Base-by-base conservation (phyloP, 2,329 filamentous ascomycete species). In the Cercospora zeae-maydis region DNA sequence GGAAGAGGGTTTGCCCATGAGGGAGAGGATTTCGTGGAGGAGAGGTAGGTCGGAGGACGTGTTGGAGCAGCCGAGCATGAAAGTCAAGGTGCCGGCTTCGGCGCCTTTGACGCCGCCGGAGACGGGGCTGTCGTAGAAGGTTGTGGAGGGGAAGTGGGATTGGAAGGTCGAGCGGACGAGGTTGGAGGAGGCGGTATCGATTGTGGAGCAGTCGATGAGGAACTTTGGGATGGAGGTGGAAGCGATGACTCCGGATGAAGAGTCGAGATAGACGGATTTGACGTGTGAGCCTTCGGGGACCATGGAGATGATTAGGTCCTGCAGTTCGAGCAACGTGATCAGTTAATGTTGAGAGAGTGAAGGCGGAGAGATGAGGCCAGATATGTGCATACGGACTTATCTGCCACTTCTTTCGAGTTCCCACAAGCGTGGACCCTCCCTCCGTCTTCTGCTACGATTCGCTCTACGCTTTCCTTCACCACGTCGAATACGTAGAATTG, bases 141-240 rank as follows among this genome's bases (percentile, higher is more conserved):
- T 75, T 10, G 37, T 58, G 8, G 81, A 77, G 0, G 72, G 66
- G 0, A 78, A 77, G 47, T 79, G 79, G 16, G 75, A 67, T 3
- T 72, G 51, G 3, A 67, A 53, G 27, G 79, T 75, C 24, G 78
- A 74, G 61, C 78, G 78, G 24, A 84, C 78, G 11, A 74, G 73
- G 24, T 83, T 75, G 36, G 78, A 82, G 3, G 81, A 83, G 4
- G 77, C 79, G 0, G 80, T 82, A 67, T 84, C 83, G 70, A 85
- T 85, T 8, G 83, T 84, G 0, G 81, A 83, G 71, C 81, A 84
- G 71, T 85, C 83, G 65, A 84, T 78, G 45, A 84, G 73, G 19
- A 83, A 75, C 63, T 83, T 82, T 45, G 74, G 74, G 14, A 72
- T 72, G 13, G 80, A 70, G 31, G 78, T 30, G 27, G 76, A 75